phyloP scores from a whole-genome alignment of 1,284 basidiomycete genomes.

The Sporisorium reilianum region DNA sequence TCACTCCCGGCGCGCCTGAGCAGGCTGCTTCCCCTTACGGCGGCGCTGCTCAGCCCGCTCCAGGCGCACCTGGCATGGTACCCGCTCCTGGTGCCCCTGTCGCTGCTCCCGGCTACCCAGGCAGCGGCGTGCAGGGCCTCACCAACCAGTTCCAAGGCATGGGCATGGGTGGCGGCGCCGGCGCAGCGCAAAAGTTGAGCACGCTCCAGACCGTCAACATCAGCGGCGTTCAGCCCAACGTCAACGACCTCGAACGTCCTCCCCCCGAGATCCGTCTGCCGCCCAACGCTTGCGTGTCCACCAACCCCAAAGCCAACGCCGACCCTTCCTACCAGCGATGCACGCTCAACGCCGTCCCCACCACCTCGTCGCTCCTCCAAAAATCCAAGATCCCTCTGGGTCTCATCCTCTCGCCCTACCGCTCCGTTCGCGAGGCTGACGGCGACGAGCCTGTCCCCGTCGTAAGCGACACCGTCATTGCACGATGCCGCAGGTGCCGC shows the following conservation, averaged over 20 bases:
- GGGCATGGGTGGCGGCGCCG: slow-evolving; percentile 76
- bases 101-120: slow-evolving; percentile 36
- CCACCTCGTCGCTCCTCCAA: slow-evolving; percentile 86
- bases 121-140: slow-evolving; percentile 75
- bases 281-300: slow-evolving; percentile 82
- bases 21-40: slow-evolving; percentile 34
- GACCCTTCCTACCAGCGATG: slow-evolving; percentile 92
- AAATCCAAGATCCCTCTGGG: slow-evolving; percentile 95
- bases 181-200: slow-evolving; percentile 60
- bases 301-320: slow-evolving; percentile 83
- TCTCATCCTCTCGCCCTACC: slow-evolving; percentile 90
- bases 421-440: slow-evolving; percentile 75
- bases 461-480: slow-evolving; percentile 93
- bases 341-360: slow-evolving; percentile 92
- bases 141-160: slow-evolving; percentile 88
- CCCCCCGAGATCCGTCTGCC: slow-evolving; percentile 92
- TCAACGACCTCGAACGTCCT: slow-evolving; percentile 81
- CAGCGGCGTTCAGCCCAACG: slow-evolving; percentile 75
- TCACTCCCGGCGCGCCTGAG: slow-evolving; percentile 53
- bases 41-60: slow-evolving; percentile 34
- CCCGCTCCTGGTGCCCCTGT: slow-evolving; percentile 21
- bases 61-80: slow-evolving; percentile 39
- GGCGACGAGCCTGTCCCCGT: slow-evolving; percentile 83
- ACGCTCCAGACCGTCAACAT: slow-evolving; percentile 62
- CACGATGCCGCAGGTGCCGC: slow-evolving; percentile 94